Percentiles rank a stretch among this genome's conserved stretches.
Evolutionary conservation across 2,329 filamentous ascomycete genomes (phyloP).

Genomic region (Trichophyton simii): DNA sequence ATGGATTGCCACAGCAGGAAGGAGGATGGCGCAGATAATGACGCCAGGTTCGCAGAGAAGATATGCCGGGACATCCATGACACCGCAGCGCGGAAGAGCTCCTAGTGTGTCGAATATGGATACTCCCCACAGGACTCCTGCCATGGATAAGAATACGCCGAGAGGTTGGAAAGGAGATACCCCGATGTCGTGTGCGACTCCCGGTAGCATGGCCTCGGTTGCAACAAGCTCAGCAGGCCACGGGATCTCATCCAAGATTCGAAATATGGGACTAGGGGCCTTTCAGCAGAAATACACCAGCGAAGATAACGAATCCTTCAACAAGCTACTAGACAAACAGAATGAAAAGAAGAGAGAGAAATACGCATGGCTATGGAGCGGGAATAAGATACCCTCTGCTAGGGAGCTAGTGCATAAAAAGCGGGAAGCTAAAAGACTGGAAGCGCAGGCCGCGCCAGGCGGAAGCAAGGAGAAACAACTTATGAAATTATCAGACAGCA

Average conservation of each 20-base stretch:
- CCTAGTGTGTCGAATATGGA: slow-evolving; percentile 15
- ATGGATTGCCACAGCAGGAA: slow-evolving; percentile 76
- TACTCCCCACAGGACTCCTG: neutral
- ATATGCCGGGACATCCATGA: slow-evolving; percentile 27
- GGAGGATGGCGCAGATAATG: slow-evolving; percentile 63
- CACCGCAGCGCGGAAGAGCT: slow-evolving; percentile 22
- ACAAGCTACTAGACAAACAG: slow-evolving; percentile 78
- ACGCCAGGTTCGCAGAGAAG: slow-evolving; percentile 52
- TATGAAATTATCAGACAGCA: slow-evolving; percentile 27
- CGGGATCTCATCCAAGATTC: slow-evolving; percentile 27
- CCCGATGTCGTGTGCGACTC: slow-evolving; percentile 42
- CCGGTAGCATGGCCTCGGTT: slow-evolving; percentile 28
- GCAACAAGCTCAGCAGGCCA: slow-evolving; percentile 28
- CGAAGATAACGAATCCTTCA: slow-evolving; percentile 96
- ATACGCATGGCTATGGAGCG: slow-evolving; percentile 77
- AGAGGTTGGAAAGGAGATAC: slow-evolving; percentile 58
- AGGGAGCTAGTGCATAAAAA: slow-evolving; percentile 45
- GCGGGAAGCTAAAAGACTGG: slow-evolving; percentile 56
- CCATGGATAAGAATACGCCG: slow-evolving; percentile 43
- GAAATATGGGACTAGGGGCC: slow-evolving; percentile 64
- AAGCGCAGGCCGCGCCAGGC: slow-evolving; percentile 48
- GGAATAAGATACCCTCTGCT: slow-evolving; percentile 64
- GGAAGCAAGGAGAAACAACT: slow-evolving; percentile 47
- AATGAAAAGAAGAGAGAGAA: slow-evolving; percentile 75
- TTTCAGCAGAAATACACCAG: slow-evolving; percentile 94